Evolutionary conservation across 305 asterid species (phyloP), one percentile per base, ranked within the genome.

Genomic region (Lippia alba): DNA sequence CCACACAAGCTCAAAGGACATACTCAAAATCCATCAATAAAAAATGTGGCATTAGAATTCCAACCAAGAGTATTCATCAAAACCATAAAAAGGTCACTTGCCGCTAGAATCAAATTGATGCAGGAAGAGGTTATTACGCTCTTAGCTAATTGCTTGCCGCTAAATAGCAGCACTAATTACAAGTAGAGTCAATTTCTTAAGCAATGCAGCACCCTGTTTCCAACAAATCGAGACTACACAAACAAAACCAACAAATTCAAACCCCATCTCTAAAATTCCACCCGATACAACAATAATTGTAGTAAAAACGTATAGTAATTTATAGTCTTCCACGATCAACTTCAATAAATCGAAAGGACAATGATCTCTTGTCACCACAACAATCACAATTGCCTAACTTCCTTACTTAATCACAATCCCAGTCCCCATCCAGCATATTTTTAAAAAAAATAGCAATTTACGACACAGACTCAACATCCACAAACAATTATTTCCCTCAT

Each of bases 81-180:
- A 30, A 54, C 34, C 67, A 57, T 65, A 19, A 32, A n/a, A 34
- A 63, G 39, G 16, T 50, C 36, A 46, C 34, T 66, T 69, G 18
- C 44, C 50, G 51, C 50, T 46, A 67, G 49, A 8, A 74, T 55
- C 33, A 51, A 60, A 30, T 39, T 44, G 1, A 5, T 41, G 46
- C 33, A 61, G 53, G 40, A 53, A 46, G 44, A 50, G 62, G 40
- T 44, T 41, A 4, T 36, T 36, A 36, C 41, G n/a, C 53, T 46
- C 53, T 1, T 10, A 4, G 53, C 41, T 4, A 4, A 36, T 36
- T 30, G 51, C 56, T 48, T 32, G 18, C 7, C 50, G 53, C 48
- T 19, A 61, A 44, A 33, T 16, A 10, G 49, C 14, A 66, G 48
- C 20, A 50, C 30, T 0, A n/a, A 56, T 55, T 53, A 5, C 41